Evolutionary conservation across 768 basidiomycete species (phyloP).

Genomic region (Pleurotus citrinopileatus): DNA sequence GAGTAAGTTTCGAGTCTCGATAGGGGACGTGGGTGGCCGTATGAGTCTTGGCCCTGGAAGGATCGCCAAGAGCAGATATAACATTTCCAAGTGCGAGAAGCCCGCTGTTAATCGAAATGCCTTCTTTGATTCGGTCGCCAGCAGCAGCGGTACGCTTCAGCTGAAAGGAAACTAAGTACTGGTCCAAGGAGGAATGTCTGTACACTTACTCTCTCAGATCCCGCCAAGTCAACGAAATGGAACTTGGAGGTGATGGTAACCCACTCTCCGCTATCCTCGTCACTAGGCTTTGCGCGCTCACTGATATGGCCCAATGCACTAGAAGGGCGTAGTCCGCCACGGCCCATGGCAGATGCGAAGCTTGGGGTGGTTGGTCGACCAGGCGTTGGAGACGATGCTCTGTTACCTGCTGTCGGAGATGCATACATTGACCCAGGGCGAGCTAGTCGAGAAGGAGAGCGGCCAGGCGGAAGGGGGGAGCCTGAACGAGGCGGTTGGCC

Average conservation of each 20-base stretch:
- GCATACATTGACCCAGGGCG: constrained; percentile 79
- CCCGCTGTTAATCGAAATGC: constrained; percentile 98
- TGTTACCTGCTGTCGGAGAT: constrained; percentile 24
- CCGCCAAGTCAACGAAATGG: constrained; percentile 97
- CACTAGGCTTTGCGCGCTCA: constrained; percentile 41
- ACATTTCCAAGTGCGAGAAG: constrained; percentile 96
- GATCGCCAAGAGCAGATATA: constrained; percentile 96
- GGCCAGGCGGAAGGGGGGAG: constrained; percentile 70
- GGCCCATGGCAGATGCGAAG: constrained; percentile 70
- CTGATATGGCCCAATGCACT: constrained; percentile 76
- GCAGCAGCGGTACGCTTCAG: constrained; percentile 95
- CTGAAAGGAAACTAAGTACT: constrained; percentile 35
- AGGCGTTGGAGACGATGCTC: constrained; percentile 71
- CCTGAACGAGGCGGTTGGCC: constrained; percentile 70
- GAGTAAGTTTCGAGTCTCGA: constrained; percentile 97
- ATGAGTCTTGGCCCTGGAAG: constrained; percentile 78
- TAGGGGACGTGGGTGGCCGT: constrained; percentile 92
- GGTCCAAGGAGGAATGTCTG: constrained; percentile 1
- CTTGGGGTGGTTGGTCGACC: constrained; percentile 79
- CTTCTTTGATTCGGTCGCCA: constrained; percentile 96
- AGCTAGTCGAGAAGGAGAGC: constrained; percentile 74
- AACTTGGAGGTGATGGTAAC: constrained; percentile 91
- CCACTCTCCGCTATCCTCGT: constrained; percentile 80
- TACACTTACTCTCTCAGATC: constrained; percentile 84
- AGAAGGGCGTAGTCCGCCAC: constrained; percentile 68